Percentiles rank a stretch among this genome's conserved stretches.
These are phyloP conservation scores for Aegilops bicornis DNA, from an alignment of 176 grass and related monocot genomes.

Conservation along the genomic window DNA sequence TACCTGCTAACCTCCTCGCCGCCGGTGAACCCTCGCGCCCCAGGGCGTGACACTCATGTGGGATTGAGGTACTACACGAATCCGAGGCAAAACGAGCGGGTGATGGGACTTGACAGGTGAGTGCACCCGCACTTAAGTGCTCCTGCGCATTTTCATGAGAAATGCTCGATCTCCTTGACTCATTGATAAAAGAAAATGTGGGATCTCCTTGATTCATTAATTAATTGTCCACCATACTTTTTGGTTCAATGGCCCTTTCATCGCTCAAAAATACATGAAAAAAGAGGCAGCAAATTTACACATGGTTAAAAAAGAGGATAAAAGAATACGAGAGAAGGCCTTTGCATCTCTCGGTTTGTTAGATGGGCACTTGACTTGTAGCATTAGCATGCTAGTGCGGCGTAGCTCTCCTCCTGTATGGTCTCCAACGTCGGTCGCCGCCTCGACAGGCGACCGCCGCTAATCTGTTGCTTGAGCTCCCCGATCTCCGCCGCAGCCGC, in stretches of 20 bases:
- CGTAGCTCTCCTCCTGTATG: conserved; percentile 68
- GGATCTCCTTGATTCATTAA: not conserved
- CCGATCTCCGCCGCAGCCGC: conserved; percentile 47
- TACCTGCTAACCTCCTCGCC: no score
- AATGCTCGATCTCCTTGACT: not conserved
- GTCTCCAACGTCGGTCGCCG: conserved; percentile 71
- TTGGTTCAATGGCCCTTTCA: conserved; percentile 23
- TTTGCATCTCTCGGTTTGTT: conserved; percentile 25
- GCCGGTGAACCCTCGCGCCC: no score
- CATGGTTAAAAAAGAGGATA: not conserved
- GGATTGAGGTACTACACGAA: no score
- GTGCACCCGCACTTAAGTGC: no score
- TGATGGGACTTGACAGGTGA: no score
- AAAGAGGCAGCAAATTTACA: conserved; percentile 39
- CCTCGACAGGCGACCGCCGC: conserved; percentile 51
- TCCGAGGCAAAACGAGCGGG: no score
- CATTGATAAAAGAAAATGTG: not conserved
- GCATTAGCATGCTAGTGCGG: conserved; percentile 17
- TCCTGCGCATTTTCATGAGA: no score
- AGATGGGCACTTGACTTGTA: not conserved
- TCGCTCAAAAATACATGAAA: conserved; percentile 33
- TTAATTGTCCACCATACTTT: not conserved
- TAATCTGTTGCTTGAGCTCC: conserved; percentile 69
- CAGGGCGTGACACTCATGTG: no score
- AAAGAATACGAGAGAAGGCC: not conserved